Evolutionary conservation across 495 filamentous ascomycete species (phyloP), one percentile per base, ranked within the genome.

Genomic region (Neurospora cerealis): DNA sequence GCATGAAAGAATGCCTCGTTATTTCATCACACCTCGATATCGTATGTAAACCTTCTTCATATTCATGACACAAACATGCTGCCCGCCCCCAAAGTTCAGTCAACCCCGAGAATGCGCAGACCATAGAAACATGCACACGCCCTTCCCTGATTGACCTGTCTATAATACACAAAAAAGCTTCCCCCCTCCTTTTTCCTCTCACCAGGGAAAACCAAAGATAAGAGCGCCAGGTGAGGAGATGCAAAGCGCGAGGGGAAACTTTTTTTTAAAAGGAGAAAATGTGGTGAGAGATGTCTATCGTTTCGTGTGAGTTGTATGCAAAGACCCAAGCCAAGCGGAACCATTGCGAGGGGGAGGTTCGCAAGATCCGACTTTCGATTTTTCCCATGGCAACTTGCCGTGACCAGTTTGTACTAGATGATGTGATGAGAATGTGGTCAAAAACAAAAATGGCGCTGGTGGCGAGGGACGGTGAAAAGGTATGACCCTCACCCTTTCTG

Each of bases 81-180:
- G 54, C 24, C 15, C 54, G 54, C 34, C 54, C 28, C 24, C 28
- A 66, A 66, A 34, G 15, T 19, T 66, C 28, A 66, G 36, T 9
- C 34, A 70, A 40, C 48, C 62, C 21, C 19, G 21, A 60, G 48
- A 60, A 21, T 69, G 19, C 42, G 19, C 41, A 69, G 69, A 42
- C 60, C 36, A 28, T 28, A 54, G 28, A 38, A 19, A 73, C 60
- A 69, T 70, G 38, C 37, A 34, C 38, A 41, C 40, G 70, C 70
- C 70, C 32, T 62, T 66, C 71, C 69, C 46, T 9, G 54, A 66
- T 44, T 69, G 71, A 73, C 40, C 74, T 66, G 24, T 76, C 76
- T 77, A 77, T 77, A 74, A 69, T 77, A 77, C 76, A 77, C 40
- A 70, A 46, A 66, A 62, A 66, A 66, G 66, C 21, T 72, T 70